These are phyloP conservation scores for Excoecaria agallocha DNA, from an alignment of 345 rosid species.

Conservation along the genomic window DNA sequence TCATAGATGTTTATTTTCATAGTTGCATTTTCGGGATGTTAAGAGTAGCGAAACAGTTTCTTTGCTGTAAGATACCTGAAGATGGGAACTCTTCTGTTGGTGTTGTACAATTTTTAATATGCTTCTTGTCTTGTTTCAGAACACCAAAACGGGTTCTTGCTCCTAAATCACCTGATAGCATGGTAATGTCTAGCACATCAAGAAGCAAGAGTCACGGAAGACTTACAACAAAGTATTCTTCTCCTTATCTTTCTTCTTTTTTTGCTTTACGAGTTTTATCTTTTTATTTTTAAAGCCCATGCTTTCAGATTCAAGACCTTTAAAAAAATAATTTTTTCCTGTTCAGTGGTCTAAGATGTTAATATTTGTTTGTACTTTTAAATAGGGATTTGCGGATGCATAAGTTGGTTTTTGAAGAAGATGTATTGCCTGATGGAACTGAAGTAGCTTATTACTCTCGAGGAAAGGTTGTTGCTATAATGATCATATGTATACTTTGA, in stretches of 20 bases:
- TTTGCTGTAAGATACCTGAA: not conserved
- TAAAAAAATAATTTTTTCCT: constrained; percentile 16
- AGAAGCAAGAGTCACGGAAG: constrained; percentile 56
- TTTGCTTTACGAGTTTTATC: not conserved
- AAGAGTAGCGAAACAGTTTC: not conserved
- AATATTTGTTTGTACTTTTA: constrained; percentile 17
- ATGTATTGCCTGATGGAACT: constrained; percentile 79
- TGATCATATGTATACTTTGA: constrained; percentile 5
- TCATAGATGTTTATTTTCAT: not conserved
- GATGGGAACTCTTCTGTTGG: not conserved
- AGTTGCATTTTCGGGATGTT: not conserved
- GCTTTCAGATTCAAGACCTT: constrained; percentile 1
- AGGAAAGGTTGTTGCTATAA: constrained; percentile 60
- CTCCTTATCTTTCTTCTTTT: constrained; percentile 8
- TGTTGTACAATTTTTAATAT: not conserved
- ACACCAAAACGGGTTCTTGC: constrained; percentile 39
- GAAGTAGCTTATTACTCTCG: constrained; percentile 80
- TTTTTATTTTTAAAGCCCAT: constrained; percentile 8
- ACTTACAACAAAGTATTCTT: constrained; percentile 64
- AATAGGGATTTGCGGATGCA: constrained; percentile 82
- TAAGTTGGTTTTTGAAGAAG: constrained; percentile 82
- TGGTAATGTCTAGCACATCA: constrained; percentile 37
- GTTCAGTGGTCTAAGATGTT: constrained; percentile 7
- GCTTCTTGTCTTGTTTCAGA: constrained; percentile 36
- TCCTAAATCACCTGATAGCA: constrained; percentile 32